phyloP scores from a whole-genome alignment of 2,329 filamentous ascomycete genomes.

The Daldinia sp. region DNA sequence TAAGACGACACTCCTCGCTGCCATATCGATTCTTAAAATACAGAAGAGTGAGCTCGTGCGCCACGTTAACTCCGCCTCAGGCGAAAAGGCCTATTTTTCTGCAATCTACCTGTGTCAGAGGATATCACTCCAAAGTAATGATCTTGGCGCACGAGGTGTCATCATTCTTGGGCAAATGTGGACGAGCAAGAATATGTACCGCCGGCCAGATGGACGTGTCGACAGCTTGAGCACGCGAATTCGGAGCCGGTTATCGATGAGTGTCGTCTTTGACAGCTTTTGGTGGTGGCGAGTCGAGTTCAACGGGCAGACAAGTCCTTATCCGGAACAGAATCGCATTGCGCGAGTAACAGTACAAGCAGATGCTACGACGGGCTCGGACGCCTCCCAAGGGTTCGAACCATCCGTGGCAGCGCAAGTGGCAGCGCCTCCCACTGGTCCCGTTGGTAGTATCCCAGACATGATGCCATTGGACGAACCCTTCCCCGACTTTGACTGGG shows the following conservation, averaged over 20 bases:
- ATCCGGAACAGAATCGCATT: conserved; percentile 3
- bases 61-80: background rate
- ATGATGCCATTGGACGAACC: background rate
- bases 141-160: background rate
- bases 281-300: conserved; percentile 6
- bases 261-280: conserved; percentile 1
- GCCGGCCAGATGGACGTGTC: background rate
- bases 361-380: background rate
- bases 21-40: conserved; percentile 6
- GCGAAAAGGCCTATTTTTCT: conserved; percentile 7
- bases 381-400: background rate
- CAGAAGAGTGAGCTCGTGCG: conserved; percentile 2
- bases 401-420: background rate
- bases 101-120: conserved; percentile 2
- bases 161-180: conserved; percentile 8
- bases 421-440: background rate
- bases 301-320: conserved; percentile 4
- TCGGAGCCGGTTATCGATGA: background rate
- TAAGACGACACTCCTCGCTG: background rate
- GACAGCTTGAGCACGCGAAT: background rate
- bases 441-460: background rate
- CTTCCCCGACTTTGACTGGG: conserved; percentile 6
- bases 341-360: background rate
- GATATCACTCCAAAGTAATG: background rate
- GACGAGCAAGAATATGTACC: conserved; percentile 10